These are phyloP conservation scores for Penicillium flavigenum DNA, from an alignment of 495 filamentous ascomycete species.

Conservation along the genomic window DNA sequence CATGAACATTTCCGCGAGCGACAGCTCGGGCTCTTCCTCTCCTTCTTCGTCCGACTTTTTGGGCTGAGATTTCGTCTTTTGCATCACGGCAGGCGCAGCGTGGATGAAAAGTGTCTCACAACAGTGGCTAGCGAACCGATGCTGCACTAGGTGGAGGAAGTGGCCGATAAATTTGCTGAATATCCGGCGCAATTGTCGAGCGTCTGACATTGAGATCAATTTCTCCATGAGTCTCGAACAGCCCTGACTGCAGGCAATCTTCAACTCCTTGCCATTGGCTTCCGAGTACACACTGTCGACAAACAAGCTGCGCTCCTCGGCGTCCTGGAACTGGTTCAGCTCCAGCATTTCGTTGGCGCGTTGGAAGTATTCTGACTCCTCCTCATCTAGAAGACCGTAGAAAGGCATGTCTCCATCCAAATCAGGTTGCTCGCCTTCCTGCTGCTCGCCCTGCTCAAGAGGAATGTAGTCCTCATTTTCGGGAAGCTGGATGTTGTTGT, in stretches of 20 bases:
- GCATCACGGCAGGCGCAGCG: slow-evolving; percentile 72
- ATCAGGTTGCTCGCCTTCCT: slow-evolving; percentile 15
- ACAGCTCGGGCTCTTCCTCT: slow-evolving; percentile 45
- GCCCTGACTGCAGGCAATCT: slow-evolving; percentile 90
- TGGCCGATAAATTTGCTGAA: slow-evolving; percentile 85
- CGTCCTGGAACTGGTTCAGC: slow-evolving; percentile 74
- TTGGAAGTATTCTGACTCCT: slow-evolving; percentile 94
- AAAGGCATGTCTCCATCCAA: slow-evolving; percentile 56
- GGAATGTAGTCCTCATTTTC: slow-evolving; percentile 40
- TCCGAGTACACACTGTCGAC: slow-evolving; percentile 82
- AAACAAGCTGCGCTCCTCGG: slow-evolving; percentile 77
- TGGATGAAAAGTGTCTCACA: slow-evolving; percentile 90
- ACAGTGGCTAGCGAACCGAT: slow-evolving; percentile 94
- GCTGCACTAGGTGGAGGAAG: slow-evolving; percentile 84
- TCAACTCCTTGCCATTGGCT: slow-evolving; percentile 87
- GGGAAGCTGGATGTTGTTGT: slow-evolving; percentile 20
- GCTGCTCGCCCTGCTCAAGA: slow-evolving; percentile 28
- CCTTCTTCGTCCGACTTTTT: slow-evolving; percentile 35
- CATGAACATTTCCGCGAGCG: slow-evolving; percentile 84
- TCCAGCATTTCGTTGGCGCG: slow-evolving; percentile 85
- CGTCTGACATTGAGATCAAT: slow-evolving; percentile 76
- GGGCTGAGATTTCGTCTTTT: slow-evolving; percentile 52
- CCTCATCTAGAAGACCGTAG: slow-evolving; percentile 83
- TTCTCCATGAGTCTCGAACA: slow-evolving; percentile 93
- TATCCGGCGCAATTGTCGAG: slow-evolving; percentile 76